Base-by-base conservation (phyloP, 192 early-diverging fungal species). In the Pilaira anomala region DNA sequence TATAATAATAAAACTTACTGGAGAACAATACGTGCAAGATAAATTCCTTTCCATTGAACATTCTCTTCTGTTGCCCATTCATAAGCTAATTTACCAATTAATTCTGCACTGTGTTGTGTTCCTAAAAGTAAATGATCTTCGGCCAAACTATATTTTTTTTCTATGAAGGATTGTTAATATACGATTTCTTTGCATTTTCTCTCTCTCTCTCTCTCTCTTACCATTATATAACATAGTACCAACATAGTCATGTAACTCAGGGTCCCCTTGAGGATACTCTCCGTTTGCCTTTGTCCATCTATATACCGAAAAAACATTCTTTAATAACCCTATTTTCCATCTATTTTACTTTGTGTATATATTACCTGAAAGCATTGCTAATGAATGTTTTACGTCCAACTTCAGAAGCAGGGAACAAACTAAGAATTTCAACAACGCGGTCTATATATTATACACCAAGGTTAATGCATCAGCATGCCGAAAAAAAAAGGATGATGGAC, bases 111-210 rank as follows among this genome's bases (percentile, higher is more conserved):
- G 63, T 93, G 92, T 14, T 85, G 48, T 7, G 90, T 91, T 42
- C 95, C 95, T 24, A 92, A 83, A 42, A 93, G 55, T 45, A 93
- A 88, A 73, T 98, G 95, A 58, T 75, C 69, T 69, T 98, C 95
- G 46, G 94, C 93, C 52, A 90, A 84, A 62, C 76, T 77, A 66
- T 90, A 95, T 50, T 83, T 72, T 40, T 78, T 81, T 48, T 91
- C 91, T 84, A 66, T 60, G 4, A 4, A 22, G 30, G 7, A 28
- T 2, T 16, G 9, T 48, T 33, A 49, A 28, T 33, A 21, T 13
- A 0, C 0, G 0, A 7, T 33, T 46, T 13, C 16, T 41, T 29
- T 21, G 11, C 7, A 25, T 19, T 16, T 25, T 40, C n/a, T 50
- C 28, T 19, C 60, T 49, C 11, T 48, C 9, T 1, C 45, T 56